Conservation (phyloP, 306 rosid species). For the Glycine soja region DNA sequence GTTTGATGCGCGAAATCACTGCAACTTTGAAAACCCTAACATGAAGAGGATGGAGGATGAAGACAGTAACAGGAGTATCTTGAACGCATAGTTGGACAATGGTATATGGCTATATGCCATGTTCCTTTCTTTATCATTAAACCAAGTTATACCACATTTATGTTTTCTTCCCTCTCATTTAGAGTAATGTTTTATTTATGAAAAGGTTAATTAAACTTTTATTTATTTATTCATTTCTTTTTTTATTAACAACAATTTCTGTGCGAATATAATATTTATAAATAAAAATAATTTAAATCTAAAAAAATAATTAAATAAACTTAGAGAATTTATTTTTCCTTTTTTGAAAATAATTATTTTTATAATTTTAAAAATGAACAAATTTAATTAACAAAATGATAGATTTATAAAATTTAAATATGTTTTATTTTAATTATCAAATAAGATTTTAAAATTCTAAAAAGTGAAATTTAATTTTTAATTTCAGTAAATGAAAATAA, state of each 20-base stretch:
- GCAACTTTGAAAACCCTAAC: slow-evolving; percentile 44
- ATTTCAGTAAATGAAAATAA: too few relatives aligned
- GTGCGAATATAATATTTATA: neutral
- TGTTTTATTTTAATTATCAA: too few relatives aligned
- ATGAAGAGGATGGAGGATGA: neutral
- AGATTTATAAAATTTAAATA: too few relatives aligned
- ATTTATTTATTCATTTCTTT: neutral
- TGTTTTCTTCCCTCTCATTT: neutral
- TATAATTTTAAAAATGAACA: too few relatives aligned
- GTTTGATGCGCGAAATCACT: neutral
- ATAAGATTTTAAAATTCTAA: too few relatives aligned
- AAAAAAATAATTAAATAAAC: neutral
- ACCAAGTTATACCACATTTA: neutral
- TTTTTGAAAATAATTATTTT: too few relatives aligned
- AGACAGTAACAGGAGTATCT: slow-evolving; percentile 8
- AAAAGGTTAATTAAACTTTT: neutral
- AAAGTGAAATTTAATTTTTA: too few relatives aligned
- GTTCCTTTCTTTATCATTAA: neutral
- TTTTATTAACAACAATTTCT: neutral
- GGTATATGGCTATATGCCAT: neutral
- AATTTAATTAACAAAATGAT: too few relatives aligned
- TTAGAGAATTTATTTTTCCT: neutral
- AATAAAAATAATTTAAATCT: neutral
- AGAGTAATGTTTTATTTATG: neutral
- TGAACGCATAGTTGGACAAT: slow-evolving; percentile 3